A percentile compares a stretch with the other conserved stretches of the same genome.
Evolutionary conservation across 768 basidiomycete genomes (phyloP).

Genomic region (Podaxis sp.): DNA sequence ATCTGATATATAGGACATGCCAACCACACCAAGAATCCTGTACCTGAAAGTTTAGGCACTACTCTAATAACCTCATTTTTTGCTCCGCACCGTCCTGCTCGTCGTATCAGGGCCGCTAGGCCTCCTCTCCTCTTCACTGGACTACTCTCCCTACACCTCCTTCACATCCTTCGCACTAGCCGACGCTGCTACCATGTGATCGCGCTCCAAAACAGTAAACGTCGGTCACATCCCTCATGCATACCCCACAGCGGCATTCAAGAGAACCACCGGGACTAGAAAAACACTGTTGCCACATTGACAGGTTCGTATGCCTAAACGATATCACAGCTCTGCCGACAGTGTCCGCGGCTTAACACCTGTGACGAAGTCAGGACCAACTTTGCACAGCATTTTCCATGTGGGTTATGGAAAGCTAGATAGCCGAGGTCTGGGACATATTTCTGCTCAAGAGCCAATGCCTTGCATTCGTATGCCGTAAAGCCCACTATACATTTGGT

Average conservation of each 20-base stretch:
- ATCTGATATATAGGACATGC: neutral
- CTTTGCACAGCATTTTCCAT: constrained; percentile 65
- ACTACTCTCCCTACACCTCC: constrained; percentile 34
- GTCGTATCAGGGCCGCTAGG: neutral
- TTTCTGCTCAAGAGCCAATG: constrained; percentile 64
- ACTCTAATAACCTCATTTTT: constrained; percentile 6
- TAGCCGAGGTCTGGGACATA: constrained; percentile 64
- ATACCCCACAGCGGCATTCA: constrained; percentile 60
- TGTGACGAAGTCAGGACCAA: constrained; percentile 43
- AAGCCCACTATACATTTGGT: constrained; percentile 64
- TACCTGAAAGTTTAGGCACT: neutral
- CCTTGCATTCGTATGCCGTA: constrained; percentile 57
- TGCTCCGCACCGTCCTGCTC: constrained; percentile 21
- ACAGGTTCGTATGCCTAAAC: constrained; percentile 52
- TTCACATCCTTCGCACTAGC: constrained; percentile 47
- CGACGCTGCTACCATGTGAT: constrained; percentile 62
- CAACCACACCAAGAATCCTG: neutral
- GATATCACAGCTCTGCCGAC: constrained; percentile 58
- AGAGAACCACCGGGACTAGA: constrained; percentile 58
- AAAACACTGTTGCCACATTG: constrained; percentile 54
- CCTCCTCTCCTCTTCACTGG: neutral
- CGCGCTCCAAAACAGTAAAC: constrained; percentile 57
- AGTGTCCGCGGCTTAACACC: constrained; percentile 60
- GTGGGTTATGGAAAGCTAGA: constrained; percentile 56
- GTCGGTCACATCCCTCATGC: constrained; percentile 64